Evolutionary conservation across 1,284 basidiomycete genomes (phyloP), one percentile per base, ranked within the genome.

Genomic region (Malassezia restricta): DNA sequence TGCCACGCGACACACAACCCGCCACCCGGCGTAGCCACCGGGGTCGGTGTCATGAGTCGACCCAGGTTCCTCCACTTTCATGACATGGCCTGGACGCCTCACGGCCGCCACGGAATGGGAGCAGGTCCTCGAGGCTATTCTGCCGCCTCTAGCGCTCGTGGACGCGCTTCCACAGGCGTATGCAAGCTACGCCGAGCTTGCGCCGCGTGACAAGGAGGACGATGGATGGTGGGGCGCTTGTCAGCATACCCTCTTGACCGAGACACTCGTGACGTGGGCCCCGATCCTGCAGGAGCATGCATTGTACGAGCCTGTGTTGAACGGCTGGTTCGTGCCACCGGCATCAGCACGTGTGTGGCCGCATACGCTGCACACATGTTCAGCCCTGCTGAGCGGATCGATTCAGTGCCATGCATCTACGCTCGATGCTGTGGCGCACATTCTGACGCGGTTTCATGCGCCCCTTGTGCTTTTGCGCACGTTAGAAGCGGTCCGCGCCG

Each of bases 1-100:
- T 88, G 83, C 82, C 87, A 88, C 28, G 92, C 90, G 55, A 89
- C 76, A 40, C 87, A 77, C 44, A 95, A 79, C 6, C 87, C 86
- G 6, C 81, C 82, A 30, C 83, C 81, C 1, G 75, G 74, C 30
- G 66, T 59, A 46, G 76, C 20, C 20, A 24, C 20, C 4, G 20
- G 61, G 9, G 33, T 35, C 11, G 15, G 11, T 5, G 11, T 35
- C 33, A 11, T 11, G 11, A 35, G 11, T 3, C 15, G 15, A 11
- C 11, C 33, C 33, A 11, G 39, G 39, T n/a, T 14, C 33, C 9
- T 14, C 35, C 14, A 24, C 44, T 15, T 27, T 47, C 24, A 39
- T 3, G 32, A 24, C 44, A 27, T 38, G 44, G 44, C 44, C 44
- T 14, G 8, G 33, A 4, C 30, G 44, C 11, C 12, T 47, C n/a